phyloP scores from a whole-genome alignment of 2,329 filamentous ascomycete genomes.

The Fusarium avenaceum region DNA sequence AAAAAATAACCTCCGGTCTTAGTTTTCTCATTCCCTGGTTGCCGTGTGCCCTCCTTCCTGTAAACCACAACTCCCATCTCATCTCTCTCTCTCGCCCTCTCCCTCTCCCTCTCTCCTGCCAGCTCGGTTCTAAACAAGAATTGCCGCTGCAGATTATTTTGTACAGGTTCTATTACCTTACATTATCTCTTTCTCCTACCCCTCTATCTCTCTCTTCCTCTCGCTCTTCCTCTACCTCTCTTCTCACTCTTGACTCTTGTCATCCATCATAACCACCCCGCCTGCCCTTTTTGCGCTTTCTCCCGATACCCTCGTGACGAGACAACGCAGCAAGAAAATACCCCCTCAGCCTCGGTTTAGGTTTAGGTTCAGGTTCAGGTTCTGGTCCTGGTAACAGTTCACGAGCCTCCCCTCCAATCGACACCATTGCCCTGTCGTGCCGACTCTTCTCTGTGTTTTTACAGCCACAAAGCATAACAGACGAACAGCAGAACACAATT shows the following conservation, averaged over 20 bases:
- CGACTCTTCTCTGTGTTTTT: conserved; percentile 18
- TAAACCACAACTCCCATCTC: conserved; percentile 45
- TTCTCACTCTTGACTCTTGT: conserved; percentile 17
- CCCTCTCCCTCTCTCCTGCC: conserved; percentile 41
- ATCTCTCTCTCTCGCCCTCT: no score
- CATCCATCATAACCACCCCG: conserved; percentile 28
- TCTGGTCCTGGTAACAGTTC: conserved; percentile 6
- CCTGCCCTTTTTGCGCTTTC: conserved; percentile 31
- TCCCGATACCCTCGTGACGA: conserved; percentile 34
- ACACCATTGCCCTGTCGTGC: conserved; percentile 25
- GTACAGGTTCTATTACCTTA: conserved; percentile 12
- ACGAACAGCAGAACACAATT: conserved; percentile 11
- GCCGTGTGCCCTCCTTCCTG: conserved; percentile 48
- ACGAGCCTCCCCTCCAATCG: conserved; percentile 28
- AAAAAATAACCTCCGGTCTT: conserved; percentile 54
- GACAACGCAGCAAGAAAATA: conserved; percentile 19
- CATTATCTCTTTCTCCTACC: conserved; percentile 1
- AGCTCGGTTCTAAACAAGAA: conserved; percentile 50
- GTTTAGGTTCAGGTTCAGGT: conserved; percentile 22
- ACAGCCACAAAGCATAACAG: conserved; percentile 9
- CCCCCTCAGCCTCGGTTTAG: conserved; percentile 10
- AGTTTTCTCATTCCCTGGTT: conserved; percentile 48
- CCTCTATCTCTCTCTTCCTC: conserved; percentile 3
- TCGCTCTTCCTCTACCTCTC: conserved; percentile 22
- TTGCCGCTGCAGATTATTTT: conserved; percentile 45